Percentiles rank a stretch among this genome's conserved stretches.
Evolutionary conservation across 2,329 filamentous ascomycete genomes (phyloP).

Genomic region (Trichoderma sp.): DNA sequence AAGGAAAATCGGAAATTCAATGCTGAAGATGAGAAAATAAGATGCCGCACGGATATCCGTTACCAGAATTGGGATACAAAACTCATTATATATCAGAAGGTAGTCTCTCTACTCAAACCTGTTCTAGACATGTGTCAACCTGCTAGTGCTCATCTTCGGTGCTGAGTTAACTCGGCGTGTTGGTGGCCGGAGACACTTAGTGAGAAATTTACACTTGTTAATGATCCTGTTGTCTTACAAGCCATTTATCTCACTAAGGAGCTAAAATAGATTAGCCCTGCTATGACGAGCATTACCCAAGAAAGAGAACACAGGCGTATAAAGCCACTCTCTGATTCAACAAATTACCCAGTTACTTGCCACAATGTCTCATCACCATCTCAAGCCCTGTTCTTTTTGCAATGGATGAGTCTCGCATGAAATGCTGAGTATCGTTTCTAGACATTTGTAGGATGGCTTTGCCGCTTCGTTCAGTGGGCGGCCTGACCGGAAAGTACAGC

Average conservation of each 20-base stretch:
- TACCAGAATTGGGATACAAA: background rate
- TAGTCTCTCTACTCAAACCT: background rate
- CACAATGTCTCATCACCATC: background rate
- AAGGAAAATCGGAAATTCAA: background rate
- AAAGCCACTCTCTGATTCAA: too few species aligned
- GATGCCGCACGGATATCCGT: background rate
- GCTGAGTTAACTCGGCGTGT: background rate
- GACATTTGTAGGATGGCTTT: background rate
- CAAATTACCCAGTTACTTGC: too few species aligned
- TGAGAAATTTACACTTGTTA: background rate
- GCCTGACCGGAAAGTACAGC: background rate
- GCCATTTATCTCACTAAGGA: background rate
- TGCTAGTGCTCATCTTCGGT: background rate
- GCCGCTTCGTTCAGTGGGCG: background rate
- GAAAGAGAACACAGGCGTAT: too few species aligned
- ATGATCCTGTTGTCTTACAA: background rate
- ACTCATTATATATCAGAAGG: background rate
- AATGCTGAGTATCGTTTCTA: too few species aligned
- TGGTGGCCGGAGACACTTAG: background rate
- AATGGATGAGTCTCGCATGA: too few species aligned
- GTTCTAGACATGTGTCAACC: background rate
- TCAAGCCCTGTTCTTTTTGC: too few species aligned
- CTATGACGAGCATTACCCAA: too few species aligned
- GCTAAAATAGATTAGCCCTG: too few species aligned
- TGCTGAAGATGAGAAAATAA: background rate